phyloP scores from a whole-genome alignment of 495 filamentous ascomycete species.

The Penicillium daleae region DNA sequence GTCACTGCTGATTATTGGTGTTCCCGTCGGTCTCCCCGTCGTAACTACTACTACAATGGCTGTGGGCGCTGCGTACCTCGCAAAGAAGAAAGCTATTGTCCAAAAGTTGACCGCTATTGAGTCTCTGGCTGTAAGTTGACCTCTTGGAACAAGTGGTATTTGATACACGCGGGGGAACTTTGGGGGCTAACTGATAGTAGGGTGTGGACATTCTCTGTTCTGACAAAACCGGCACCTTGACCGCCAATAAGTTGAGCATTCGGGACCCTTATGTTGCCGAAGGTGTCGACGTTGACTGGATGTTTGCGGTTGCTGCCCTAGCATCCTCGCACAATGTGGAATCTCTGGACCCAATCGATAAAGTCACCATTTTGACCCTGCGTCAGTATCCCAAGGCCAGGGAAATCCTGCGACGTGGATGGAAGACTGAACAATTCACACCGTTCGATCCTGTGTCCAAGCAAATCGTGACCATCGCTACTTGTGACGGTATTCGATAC shows the following conservation, averaged over 20 bases:
- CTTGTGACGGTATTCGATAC: conserved; percentile 63
- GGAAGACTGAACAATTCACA: conserved; percentile 70
- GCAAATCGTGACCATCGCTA: conserved; percentile 67
- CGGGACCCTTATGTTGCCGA: conserved; percentile 72
- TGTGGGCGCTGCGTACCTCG: conserved; percentile 91
- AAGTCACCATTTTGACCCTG: conserved; percentile 70
- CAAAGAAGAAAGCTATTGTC: conserved; percentile 94
- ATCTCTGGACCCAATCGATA: conserved; percentile 74
- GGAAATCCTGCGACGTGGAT: conserved; percentile 65
- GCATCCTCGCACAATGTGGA: conserved; percentile 76
- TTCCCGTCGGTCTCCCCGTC: conserved; percentile 93
- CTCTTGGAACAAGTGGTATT: neutral
- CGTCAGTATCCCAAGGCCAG: conserved; percentile 67
- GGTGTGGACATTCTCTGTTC: conserved; percentile 97
- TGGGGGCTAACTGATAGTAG: conserved; percentile 30
- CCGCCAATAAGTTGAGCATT: conserved; percentile 73
- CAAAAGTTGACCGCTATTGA: conserved; percentile 96
- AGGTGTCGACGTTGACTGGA: conserved; percentile 73
- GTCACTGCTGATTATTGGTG: conserved; percentile 89
- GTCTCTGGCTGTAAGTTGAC: conserved; percentile 68
- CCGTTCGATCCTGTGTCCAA: conserved; percentile 79
- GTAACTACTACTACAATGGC: conserved; percentile 97
- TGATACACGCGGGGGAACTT: neutral
- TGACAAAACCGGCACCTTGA: conserved; percentile 81
- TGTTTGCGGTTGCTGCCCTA: conserved; percentile 73